Percentiles rank a stretch among this genome's conserved stretches.
phyloP scores from a whole-genome alignment of 768 basidiomycete genomes.

The Lactarius sanguifluus region DNA sequence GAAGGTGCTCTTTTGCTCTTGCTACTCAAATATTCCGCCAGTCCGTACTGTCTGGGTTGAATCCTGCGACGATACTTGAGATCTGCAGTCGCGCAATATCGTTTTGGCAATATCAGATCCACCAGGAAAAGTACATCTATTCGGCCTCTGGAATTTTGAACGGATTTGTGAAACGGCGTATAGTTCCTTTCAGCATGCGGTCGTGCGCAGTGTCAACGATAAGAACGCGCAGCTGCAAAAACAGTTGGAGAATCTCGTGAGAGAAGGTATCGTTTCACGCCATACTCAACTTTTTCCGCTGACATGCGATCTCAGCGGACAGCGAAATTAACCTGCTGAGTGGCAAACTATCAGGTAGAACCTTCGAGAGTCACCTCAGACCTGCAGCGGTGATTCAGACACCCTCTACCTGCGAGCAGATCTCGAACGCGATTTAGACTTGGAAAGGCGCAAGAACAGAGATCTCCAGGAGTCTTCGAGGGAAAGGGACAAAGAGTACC shows the following conservation, averaged over 20 bases:
- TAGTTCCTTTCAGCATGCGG: constrained; percentile 82
- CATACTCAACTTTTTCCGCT: background rate
- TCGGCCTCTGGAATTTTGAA: background rate
- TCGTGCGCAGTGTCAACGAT: constrained; percentile 77
- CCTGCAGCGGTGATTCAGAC: background rate
- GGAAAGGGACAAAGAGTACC: constrained; percentile 84
- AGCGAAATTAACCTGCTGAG: constrained; percentile 70
- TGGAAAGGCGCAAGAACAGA: constrained; percentile 70
- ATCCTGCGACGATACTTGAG: constrained; percentile 72
- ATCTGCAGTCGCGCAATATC: constrained; percentile 86
- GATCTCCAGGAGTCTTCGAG: constrained; percentile 72
- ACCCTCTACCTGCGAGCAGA: constrained; percentile 44
- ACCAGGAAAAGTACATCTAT: constrained; percentile 69
- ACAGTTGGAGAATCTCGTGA: constrained; percentile 78
- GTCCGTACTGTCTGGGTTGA: constrained; percentile 84
- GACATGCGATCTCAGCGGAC: constrained; percentile 53
- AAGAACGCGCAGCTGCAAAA: constrained; percentile 82
- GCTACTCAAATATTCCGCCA: constrained; percentile 34
- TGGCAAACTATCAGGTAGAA: constrained; percentile 61
- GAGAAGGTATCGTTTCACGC: constrained; percentile 64
- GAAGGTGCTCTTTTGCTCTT: constrained; percentile 24
- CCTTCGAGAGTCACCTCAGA: background rate
- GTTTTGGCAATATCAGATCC: constrained; percentile 90
- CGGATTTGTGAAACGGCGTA: constrained; percentile 11
- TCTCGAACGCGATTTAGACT: constrained; percentile 75